phyloP scores from a whole-genome alignment of 2,329 filamentous ascomycete genomes.

The Claviceps paspali region DNA sequence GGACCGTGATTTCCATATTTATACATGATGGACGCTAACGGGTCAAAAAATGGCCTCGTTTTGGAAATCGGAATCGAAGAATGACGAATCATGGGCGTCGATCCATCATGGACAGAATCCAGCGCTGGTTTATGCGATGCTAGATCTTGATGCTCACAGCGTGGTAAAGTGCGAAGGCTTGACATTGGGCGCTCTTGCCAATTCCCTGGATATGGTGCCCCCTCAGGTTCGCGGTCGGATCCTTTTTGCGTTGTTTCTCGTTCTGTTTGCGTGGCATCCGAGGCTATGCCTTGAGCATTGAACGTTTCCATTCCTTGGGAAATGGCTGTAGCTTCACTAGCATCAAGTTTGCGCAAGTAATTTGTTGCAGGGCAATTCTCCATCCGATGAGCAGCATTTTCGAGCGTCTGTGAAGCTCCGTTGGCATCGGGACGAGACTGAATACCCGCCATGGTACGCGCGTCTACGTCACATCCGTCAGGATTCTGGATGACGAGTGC shows the following conservation, averaged over 20 bases:
- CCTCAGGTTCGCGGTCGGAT: too few species aligned
- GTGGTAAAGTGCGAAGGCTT: background rate
- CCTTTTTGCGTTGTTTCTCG: background rate
- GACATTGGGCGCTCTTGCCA: background rate
- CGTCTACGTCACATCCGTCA: background rate
- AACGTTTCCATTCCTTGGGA: background rate
- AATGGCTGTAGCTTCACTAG: background rate
- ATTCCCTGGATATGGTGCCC: background rate
- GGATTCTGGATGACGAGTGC: background rate
- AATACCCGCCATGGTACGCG: background rate
- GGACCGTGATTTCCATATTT: constrained; percentile 2
- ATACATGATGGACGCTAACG: background rate
- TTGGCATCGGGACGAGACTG: background rate
- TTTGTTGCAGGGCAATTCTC: background rate
- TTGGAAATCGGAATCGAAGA: constrained; percentile 9
- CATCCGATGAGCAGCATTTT: background rate
- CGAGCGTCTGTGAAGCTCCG: background rate
- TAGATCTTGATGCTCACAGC: background rate
- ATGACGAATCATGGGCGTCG: constrained; percentile 5
- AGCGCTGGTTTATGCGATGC: background rate
- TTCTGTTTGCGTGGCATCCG: background rate
- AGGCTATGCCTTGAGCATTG: background rate
- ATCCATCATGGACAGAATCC: background rate
- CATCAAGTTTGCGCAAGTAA: background rate
- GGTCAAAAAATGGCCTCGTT: constrained; percentile 7